Conservation (phyloP, 495 filamentous ascomycete species). For the Cairneyella variabilis region DNA sequence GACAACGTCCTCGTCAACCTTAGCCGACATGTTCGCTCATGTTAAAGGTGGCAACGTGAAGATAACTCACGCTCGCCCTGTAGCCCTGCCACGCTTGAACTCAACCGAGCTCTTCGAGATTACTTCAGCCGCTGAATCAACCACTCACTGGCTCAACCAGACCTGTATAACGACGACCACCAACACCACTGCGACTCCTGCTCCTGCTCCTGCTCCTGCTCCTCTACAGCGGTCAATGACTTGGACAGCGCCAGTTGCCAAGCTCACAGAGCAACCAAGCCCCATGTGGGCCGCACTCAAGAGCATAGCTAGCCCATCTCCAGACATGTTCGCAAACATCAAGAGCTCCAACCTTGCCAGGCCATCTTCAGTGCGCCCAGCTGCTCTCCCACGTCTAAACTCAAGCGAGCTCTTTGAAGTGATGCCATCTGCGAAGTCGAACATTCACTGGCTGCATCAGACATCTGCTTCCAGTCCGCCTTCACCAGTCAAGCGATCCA, state of each 20-base stretch:
- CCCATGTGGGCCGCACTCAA: neutral
- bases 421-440: neutral
- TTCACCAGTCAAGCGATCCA: neutral
- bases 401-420: neutral
- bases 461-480: neutral
- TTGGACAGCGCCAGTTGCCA: neutral
- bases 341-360: too few species aligned
- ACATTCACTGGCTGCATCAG: slow-evolving; percentile 1
- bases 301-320: neutral
- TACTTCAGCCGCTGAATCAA: neutral
- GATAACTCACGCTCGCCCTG: neutral
- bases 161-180: too few species aligned
- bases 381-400: neutral
- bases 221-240: neutral
- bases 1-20: too few species aligned
- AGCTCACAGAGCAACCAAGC: neutral
- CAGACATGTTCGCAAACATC: too few species aligned
- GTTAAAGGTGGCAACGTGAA: too few species aligned
- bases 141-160: slow-evolving; percentile 1
- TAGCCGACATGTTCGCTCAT: too few species aligned
- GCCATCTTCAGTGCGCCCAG: neutral
- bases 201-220: neutral
- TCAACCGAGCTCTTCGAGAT: neutral
- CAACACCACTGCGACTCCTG: too few species aligned
- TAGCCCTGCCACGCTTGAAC: neutral